phyloP scores from a whole-genome alignment of 2,329 filamentous ascomycete species.

The Colletotrichum sp. region DNA sequence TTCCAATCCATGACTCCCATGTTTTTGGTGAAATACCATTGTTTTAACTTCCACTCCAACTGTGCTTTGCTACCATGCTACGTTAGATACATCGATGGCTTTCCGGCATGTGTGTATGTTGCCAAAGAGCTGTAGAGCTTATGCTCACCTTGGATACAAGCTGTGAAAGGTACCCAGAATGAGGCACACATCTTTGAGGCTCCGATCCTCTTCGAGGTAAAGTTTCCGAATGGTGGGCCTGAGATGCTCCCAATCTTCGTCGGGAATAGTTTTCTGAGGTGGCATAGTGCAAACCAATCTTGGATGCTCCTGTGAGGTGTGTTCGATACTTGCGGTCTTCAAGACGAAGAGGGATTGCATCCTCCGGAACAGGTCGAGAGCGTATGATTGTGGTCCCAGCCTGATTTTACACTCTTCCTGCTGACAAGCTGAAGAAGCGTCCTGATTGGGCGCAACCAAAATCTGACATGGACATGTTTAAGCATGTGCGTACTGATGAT shows the following conservation, averaged over 20 bases:
- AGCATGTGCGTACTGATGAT: not conserved
- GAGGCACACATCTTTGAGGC: not conserved
- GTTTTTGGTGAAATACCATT: not conserved
- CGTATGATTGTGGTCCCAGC: not conserved
- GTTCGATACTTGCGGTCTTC: rapidly evolving
- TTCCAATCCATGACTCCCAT: not conserved
- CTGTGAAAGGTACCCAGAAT: not conserved
- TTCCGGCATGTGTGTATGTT: rapidly evolving
- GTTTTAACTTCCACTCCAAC: not conserved
- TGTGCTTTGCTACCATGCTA: not conserved
- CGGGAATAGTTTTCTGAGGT: not conserved
- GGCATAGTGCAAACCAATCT: not conserved
- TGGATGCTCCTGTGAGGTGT: not conserved
- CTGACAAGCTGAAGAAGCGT: not conserved
- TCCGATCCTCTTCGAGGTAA: not conserved
- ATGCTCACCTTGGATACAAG: not conserved
- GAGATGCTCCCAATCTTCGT: not conserved
- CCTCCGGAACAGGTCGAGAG: not conserved
- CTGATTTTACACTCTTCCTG: not conserved
- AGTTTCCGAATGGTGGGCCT: not conserved
- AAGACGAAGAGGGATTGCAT: rapidly evolving
- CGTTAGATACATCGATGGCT: not conserved
- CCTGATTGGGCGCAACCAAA: not conserved
- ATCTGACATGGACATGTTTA: not conserved
- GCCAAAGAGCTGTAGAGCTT: rapidly evolving